A percentile compares a stretch with the other conserved stretches of the same genome.
phyloP scores from a whole-genome alignment of 441 rosid species.

The Francoa sonchifolia region DNA sequence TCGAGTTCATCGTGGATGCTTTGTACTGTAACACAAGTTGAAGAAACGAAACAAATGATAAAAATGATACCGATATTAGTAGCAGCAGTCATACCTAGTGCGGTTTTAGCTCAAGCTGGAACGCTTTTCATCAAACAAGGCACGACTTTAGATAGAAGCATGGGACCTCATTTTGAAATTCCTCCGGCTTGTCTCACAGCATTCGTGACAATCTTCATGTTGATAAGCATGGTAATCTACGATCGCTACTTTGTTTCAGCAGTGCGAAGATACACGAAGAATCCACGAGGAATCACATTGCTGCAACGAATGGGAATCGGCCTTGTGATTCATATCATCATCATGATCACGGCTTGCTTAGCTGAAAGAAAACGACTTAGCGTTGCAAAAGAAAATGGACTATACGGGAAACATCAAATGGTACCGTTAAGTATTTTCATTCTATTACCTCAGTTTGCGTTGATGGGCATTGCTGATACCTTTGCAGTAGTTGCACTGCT shows the following conservation, averaged over 20 bases:
- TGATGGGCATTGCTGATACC: slow-evolving; percentile 25
- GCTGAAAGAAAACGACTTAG: slow-evolving; percentile 23
- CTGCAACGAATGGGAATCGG: slow-evolving; percentile 82
- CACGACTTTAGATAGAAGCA: slow-evolving; percentile 42
- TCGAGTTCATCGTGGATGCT: slow-evolving; percentile 40
- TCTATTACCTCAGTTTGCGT: slow-evolving; percentile 32
- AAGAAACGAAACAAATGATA: slow-evolving; percentile 84
- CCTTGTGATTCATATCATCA: slow-evolving; percentile 36
- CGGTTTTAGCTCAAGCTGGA: slow-evolving; percentile 47
- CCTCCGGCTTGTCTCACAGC: slow-evolving; percentile 61
- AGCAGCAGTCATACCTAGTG: slow-evolving; percentile 60
- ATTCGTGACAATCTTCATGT: slow-evolving; percentile 62
- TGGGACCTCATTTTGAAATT: slow-evolving; percentile 55
- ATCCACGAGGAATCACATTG: slow-evolving; percentile 84
- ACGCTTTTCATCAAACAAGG: slow-evolving; percentile 85
- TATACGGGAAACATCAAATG: slow-evolving; percentile 2
- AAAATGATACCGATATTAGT: slow-evolving; percentile 60
- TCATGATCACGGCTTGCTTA: slow-evolving; percentile 48
- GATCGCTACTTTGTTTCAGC: slow-evolving; percentile 36
- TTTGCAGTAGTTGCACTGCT: slow-evolving; percentile 28
- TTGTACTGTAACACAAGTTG: slow-evolving; percentile 73
- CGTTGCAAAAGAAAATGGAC: slow-evolving; percentile 11
- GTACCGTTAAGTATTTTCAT: slow-evolving; percentile 26
- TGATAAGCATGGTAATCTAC: slow-evolving; percentile 49
- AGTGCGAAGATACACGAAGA: slow-evolving; percentile 14